These are phyloP conservation scores for Raphanus hybrid DNA, from an alignment of 441 rosid species.

Conservation along the genomic window DNA sequence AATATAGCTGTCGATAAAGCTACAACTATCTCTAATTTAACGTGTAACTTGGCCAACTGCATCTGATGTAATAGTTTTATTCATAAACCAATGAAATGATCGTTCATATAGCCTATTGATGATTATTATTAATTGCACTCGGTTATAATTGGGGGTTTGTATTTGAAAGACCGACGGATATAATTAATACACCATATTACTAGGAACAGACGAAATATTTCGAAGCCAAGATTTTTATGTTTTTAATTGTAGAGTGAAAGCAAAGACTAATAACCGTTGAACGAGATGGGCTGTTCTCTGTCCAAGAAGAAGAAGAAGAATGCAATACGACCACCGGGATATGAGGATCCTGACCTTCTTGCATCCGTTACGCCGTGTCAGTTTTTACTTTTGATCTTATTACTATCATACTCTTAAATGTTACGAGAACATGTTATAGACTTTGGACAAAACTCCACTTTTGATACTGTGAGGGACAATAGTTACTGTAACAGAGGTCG, in stretches of 20 bases:
- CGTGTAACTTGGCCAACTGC: neutral
- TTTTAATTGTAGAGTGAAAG: slow-evolving; percentile 13
- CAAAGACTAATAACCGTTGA: slow-evolving; percentile 15
- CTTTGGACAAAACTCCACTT: slow-evolving; percentile 7
- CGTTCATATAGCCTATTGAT: slow-evolving; percentile 1
- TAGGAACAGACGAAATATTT: neutral
- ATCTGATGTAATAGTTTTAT: slow-evolving; percentile 8
- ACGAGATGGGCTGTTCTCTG: slow-evolving; percentile 37
- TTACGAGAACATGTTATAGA: neutral
- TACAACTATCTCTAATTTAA: slow-evolving; percentile 3
- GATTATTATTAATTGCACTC: neutral
- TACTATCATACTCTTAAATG: neutral
- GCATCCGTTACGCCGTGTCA: slow-evolving; percentile 37
- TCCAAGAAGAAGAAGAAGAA: slow-evolving; percentile 40
- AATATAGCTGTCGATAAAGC: slow-evolving; percentile 33
- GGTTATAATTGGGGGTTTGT: slow-evolving; percentile 14
- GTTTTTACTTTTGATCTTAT: neutral
- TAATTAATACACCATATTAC: neutral
- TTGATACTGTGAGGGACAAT: slow-evolving; percentile 29
- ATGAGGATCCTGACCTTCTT: slow-evolving; percentile 40
- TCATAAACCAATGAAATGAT: slow-evolving; percentile 18
- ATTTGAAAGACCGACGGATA: neutral
- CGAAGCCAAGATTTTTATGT: neutral
- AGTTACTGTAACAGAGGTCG: slow-evolving; percentile 82
- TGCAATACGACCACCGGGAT: slow-evolving; percentile 37